These are phyloP conservation scores for Ceratocystis cacaofunesta DNA, from an alignment of 2,329 filamentous ascomycete genomes.

Conservation along the genomic window DNA sequence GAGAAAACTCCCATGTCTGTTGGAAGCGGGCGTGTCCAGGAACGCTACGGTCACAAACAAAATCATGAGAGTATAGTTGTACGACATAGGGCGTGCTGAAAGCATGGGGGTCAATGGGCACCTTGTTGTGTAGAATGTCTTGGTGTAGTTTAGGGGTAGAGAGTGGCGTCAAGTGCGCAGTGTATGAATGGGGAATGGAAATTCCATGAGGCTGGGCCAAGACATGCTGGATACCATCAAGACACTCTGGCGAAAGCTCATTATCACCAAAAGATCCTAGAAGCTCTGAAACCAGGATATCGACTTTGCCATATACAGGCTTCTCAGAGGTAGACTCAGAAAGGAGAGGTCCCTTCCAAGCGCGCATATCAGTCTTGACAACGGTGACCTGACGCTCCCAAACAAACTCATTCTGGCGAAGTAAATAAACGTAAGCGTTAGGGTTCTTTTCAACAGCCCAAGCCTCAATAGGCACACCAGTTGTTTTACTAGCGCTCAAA, in stretches of 20 bases:
- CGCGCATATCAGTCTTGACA: slow-evolving; percentile 93
- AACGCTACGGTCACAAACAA: slow-evolving; percentile 49
- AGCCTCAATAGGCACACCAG: slow-evolving; percentile 64
- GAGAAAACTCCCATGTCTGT: slow-evolving; percentile 65
- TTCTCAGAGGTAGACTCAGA: slow-evolving; percentile 29
- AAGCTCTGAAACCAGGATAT: slow-evolving; percentile 87
- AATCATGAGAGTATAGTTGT: slow-evolving; percentile 79
- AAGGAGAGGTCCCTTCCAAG: slow-evolving; percentile 69
- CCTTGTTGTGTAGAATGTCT: slow-evolving; percentile 52
- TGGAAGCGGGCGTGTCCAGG: slow-evolving; percentile 51
- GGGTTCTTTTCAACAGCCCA: slow-evolving; percentile 98
- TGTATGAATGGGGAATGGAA: slow-evolving; percentile 86
- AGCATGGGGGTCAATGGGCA: slow-evolving; percentile 48
- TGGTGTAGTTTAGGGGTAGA: slow-evolving; percentile 72
- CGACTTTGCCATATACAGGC: slow-evolving; percentile 51
- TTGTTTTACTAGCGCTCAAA: slow-evolving; percentile 60
- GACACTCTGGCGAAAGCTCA: slow-evolving; percentile 87
- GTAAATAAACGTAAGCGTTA: slow-evolving; percentile 86
- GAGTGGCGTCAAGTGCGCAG: slow-evolving; percentile 84
- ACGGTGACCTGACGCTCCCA: slow-evolving; percentile 74
- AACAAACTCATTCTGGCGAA: slow-evolving; percentile 67
- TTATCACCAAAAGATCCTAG: slow-evolving; percentile 95
- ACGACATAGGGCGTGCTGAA: slow-evolving; percentile 93
- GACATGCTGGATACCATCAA: slow-evolving; percentile 89
- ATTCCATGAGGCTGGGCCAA: slow-evolving; percentile 67